These are phyloP conservation scores for Nicotiana knightiana DNA, from an alignment of 257 asterid species.

Conservation along the genomic window DNA sequence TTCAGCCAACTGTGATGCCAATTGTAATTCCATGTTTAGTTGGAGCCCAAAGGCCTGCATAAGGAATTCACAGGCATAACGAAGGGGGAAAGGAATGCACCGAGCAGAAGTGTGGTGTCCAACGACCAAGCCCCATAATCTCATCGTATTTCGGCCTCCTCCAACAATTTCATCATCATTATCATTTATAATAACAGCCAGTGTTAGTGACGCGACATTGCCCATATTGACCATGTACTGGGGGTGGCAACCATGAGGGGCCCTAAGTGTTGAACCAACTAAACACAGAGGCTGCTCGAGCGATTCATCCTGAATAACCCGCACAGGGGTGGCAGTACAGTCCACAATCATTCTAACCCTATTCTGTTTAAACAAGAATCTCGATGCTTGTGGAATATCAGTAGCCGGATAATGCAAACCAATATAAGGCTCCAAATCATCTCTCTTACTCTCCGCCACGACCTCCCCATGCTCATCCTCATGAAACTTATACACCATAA, in stretches of 20 bases:
- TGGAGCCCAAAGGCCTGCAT: conserved; percentile 64
- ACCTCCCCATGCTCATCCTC: conserved; percentile 67
- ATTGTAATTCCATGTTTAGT: conserved; percentile 50
- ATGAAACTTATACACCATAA: conserved; percentile 57
- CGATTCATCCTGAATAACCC: conserved; percentile 39
- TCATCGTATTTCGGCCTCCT: conserved; percentile 40
- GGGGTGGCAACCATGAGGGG: conserved; percentile 54
- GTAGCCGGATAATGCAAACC: conserved; percentile 59
- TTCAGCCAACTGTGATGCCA: conserved; percentile 44
- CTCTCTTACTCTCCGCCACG: conserved; percentile 45
- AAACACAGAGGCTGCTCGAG: conserved; percentile 45
- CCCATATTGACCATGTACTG: conserved; percentile 61
- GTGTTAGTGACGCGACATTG: conserved; percentile 42
- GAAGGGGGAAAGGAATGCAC: conserved; percentile 48
- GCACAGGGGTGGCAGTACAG: conserved; percentile 36
- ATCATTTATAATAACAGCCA: conserved; percentile 48
- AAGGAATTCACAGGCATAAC: conserved; percentile 54
- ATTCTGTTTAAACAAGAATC: conserved; percentile 53
- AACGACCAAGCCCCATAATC: conserved; percentile 60
- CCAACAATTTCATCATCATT: conserved; percentile 32
- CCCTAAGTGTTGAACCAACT: conserved; percentile 53
- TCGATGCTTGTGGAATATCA: conserved; percentile 51
- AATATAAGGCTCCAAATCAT: conserved; percentile 45
- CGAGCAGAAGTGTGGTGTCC: conserved; percentile 54
- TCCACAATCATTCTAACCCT: conserved; percentile 51